These are phyloP conservation scores for Clitopilus hobsonii DNA, from an alignment of 768 basidiomycete genomes.

Conservation along the genomic window DNA sequence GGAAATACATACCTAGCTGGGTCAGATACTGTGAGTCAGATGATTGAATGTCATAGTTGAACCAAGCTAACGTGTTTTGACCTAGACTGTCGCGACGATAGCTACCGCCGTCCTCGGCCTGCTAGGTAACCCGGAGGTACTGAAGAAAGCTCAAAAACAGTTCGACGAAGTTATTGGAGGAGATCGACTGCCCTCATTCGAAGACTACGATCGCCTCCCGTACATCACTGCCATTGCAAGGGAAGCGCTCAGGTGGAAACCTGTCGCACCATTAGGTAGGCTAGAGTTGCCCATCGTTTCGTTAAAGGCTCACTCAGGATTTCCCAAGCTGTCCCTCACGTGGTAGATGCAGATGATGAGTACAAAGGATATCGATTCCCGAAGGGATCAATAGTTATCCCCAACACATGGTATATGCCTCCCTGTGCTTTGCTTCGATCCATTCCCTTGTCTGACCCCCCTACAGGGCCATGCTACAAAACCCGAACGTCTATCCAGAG, in stretches of 20 bases:
- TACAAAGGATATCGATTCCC: conserved; percentile 32
- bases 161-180: conserved; percentile 21
- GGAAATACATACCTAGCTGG: conserved; percentile 13
- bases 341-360: conserved; percentile 19
- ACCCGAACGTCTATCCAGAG: conserved; percentile 32
- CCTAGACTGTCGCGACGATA: conserved; percentile 17
- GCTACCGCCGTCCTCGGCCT: conserved; percentile 20
- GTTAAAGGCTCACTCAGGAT: neutral
- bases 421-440: neutral
- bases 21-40: conserved; percentile 24
- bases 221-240: conserved; percentile 25
- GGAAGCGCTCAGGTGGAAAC: conserved; percentile 23
- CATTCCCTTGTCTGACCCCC: neutral
- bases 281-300: conserved; percentile 16
- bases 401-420: conserved; percentile 26
- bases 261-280: conserved; percentile 17
- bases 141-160: conserved; percentile 21
- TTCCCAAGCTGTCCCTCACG: conserved; percentile 23
- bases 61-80: neutral
- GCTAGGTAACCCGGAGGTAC: conserved; percentile 19
- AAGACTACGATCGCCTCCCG: conserved; percentile 18
- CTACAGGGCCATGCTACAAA: conserved; percentile 38
- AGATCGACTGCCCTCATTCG: conserved; percentile 21
- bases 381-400: conserved; percentile 25
- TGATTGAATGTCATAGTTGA: neutral